Base-by-base conservation (phyloP, 345 rosid species). In the Populus deltoides region DNA sequence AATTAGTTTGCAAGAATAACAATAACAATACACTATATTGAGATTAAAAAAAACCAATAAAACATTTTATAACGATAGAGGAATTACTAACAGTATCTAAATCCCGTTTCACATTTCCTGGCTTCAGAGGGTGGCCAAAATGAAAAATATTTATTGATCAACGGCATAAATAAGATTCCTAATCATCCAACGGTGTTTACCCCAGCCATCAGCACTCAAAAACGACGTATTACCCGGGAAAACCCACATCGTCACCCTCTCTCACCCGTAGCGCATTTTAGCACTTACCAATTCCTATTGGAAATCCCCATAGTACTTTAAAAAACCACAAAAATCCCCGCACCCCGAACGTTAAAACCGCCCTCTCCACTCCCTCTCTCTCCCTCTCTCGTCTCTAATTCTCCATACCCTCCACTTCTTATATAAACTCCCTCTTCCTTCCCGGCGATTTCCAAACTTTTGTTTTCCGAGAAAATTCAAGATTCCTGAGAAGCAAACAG, bases 191-290 rank as follows among this genome's bases (percentile, higher is more conserved):
- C 75, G 79, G 82, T 75, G 25, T 70, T 43, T 49, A 75, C 68
- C 71, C 20, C 45, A 75, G 25, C 67, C 33, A 22, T 62, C 82
- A 72, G 2, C 39, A 66, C 82, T 63, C 22, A 47, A 45, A 74
- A 47, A 75, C 41, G 75, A 80, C 82, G 65, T 75, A 80, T 80
- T 75, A 68, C 82, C 82, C 74, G 82, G 82, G 70, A 68, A 79
- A 79, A 38, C 47, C 77, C 81, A 53, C 27, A 6, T 29, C 47
- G 0, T 65, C 15, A 51, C 38, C 43, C 59, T 24, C 43, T n/a
- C 29, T 51, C 55, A 45, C 45, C 63, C 33, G 8, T 25, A 15
- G 81, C 72, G 72, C 81, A 78, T 24, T 1, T 45, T 67, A 79
- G 73, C 72, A 72, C 47, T 16, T 1, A 29, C 0, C 53, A 8